Evolutionary conservation across 352 stramenopile species (phyloP).

Genomic region (Phytophthora agathidicida): DNA sequence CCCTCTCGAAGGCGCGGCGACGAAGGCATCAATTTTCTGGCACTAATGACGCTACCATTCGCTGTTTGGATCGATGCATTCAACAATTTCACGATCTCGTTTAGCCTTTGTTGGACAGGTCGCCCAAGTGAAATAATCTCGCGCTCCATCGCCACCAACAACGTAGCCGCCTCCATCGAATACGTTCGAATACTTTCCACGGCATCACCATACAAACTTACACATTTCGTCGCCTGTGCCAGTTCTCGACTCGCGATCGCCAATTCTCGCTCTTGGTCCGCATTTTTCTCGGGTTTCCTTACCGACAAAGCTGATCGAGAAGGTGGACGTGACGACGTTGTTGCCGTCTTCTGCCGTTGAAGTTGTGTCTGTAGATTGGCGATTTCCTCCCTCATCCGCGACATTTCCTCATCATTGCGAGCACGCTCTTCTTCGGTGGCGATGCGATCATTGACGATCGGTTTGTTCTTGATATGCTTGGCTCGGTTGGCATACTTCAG

Average conservation of each 20-base stretch:
- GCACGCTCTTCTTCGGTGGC: constrained; percentile 56
- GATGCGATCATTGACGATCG: constrained; percentile 94
- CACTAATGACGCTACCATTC: constrained; percentile 44
- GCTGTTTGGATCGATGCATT: constrained; percentile 72
- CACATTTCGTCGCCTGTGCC: constrained; percentile 42
- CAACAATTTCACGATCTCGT: constrained; percentile 81
- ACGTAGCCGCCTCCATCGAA: constrained; percentile 70
- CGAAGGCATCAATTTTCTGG: constrained; percentile 32
- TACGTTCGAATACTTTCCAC: constrained; percentile 64
- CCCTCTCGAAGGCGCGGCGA: neutral
- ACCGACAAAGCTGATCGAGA: constrained; percentile 17
- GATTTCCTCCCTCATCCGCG: constrained; percentile 84
- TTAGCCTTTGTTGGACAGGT: constrained; percentile 77
- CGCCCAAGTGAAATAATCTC: constrained; percentile 77
- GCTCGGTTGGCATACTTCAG: constrained; percentile 98
- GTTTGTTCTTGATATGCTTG: constrained; percentile 99
- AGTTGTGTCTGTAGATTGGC: constrained; percentile 71
- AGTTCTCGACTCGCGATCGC: constrained; percentile 35
- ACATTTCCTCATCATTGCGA: constrained; percentile 59
- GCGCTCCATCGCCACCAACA: constrained; percentile 77
- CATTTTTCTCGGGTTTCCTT: constrained; percentile 6
- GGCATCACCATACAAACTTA: constrained; percentile 45
- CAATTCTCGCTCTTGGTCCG: constrained; percentile 17
- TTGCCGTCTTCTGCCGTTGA: constrained; percentile 45
- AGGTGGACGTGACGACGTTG: constrained; percentile 17